Evolutionary conservation across 768 basidiomycete genomes (phyloP), one percentile per base, ranked within the genome.

Genomic region (Leccinum sublutescens): DNA sequence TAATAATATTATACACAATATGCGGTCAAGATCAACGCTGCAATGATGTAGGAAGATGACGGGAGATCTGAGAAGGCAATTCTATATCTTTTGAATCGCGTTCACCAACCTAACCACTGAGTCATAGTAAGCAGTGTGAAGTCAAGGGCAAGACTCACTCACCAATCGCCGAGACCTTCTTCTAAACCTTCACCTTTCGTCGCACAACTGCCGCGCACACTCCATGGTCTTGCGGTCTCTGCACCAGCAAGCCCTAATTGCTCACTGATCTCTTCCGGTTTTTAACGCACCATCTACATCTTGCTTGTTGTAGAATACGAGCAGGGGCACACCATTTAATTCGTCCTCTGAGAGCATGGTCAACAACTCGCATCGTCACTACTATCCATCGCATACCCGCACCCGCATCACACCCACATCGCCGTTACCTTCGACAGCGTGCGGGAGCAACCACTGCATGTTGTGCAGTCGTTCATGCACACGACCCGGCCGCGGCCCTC

Each of bases 281-380:
- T 92, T 52, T 27, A 97, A 77, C 11, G 95, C 93, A n/a, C 92
- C 90, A 25, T 82, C 81, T 3, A 89, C 79, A 64, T 94, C 91
- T 71, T 95, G 93, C 73, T 98, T 98, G 72, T 98, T 98, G 78
- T 95, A 97, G 71, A 99, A 99, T 38, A 98, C 96, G 45, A 99
- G 85, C 51, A 99, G 81, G 23, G 96, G 93, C 8, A 95, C 95
- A 49, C 93, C 94, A 58, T 86, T 87, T 47, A 99, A 84, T 76
- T 99, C 95, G 63, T 96, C 94, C 72, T 97, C 95, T 27, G 92
- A 88, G 53, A 98, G 81, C 92, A 96, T 95, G 4, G 95, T 96
- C 63, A 97, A 78, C 45, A 98, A 79, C 71, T 96, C 95, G 43
- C 89, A 10, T 33, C 31, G 11, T 27, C 27, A 27, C 1, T 1